Conservation (phyloP, 345 rosid genomes). For the Limnanthes douglasii region DNA sequence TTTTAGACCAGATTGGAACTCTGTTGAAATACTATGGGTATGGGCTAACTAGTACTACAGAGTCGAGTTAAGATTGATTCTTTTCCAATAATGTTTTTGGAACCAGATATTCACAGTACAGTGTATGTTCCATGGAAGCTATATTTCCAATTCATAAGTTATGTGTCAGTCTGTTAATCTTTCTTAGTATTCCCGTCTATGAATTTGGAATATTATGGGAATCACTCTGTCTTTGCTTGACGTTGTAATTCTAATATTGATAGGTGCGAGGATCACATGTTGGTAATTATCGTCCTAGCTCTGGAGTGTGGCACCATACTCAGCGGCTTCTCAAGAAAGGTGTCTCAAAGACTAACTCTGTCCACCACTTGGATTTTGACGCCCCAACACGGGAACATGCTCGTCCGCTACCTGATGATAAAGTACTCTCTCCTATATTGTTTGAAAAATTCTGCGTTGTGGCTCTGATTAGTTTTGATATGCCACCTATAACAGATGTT, state of each 20-base stretch:
- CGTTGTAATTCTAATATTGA: constrained; percentile 6
- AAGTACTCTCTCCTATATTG: constrained; percentile 25
- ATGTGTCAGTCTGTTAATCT: not conserved
- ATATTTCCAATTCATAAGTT: not conserved
- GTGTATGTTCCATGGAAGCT: not conserved
- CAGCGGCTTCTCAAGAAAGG: constrained; percentile 71
- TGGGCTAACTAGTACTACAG: too few relatives aligned
- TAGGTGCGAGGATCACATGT: constrained; percentile 93
- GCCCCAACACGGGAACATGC: constrained; percentile 98
- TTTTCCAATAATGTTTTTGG: too few relatives aligned
- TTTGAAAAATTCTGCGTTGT: too few relatives aligned
- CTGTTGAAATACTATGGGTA: too few relatives aligned
- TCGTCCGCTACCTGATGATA: constrained; percentile 62
- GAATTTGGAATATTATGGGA: not conserved
- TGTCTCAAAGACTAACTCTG: constrained; percentile 31
- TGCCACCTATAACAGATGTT: too few relatives aligned
- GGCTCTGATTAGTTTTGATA: too few relatives aligned
- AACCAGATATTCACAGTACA: too few relatives aligned
- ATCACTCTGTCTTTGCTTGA: not conserved
- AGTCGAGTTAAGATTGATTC: too few relatives aligned
- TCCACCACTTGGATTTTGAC: constrained; percentile 95
- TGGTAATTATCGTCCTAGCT: constrained; percentile 83
- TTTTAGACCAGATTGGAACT: too few relatives aligned
- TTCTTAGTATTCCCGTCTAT: not conserved
- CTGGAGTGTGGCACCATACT: constrained; percentile 96